Evolutionary conservation across 2,329 filamentous ascomycete genomes (phyloP).

Genomic region (Pseudogymnoascus sp.): DNA sequence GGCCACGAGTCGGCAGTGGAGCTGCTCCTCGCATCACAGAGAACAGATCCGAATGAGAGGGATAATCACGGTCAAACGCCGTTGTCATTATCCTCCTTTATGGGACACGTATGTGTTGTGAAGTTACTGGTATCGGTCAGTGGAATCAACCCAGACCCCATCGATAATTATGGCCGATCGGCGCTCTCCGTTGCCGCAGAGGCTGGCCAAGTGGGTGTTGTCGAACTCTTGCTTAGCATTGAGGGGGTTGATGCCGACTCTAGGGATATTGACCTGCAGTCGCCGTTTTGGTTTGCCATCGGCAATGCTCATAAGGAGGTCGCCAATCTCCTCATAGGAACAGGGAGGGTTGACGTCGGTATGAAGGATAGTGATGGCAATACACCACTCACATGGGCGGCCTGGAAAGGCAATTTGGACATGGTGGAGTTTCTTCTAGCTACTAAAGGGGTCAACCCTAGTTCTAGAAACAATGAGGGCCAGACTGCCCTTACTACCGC

Average conservation of each 20-base stretch:
- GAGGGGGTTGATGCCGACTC: not conserved
- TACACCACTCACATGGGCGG: not conserved
- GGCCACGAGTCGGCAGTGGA: slow-evolving; percentile 12
- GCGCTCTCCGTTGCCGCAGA: not conserved
- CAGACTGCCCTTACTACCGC: not conserved
- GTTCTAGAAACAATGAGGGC: not conserved
- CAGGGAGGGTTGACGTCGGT: not conserved
- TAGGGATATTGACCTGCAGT: not conserved
- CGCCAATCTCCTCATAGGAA: not conserved
- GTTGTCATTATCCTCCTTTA: slow-evolving; percentile 15
- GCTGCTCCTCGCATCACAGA: slow-evolving; percentile 10
- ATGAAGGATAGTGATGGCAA: not conserved
- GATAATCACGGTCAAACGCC: slow-evolving; percentile 14
- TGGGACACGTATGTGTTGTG: not conserved
- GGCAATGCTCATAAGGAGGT: not conserved
- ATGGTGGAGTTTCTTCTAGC: not conserved
- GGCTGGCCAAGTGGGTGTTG: not conserved
- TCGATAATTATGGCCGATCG: not conserved
- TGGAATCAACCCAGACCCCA: not conserved
- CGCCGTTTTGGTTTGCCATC: not conserved
- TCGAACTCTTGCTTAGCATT: not conserved
- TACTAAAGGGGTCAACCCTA: not conserved
- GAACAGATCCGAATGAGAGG: not conserved
- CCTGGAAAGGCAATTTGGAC: not conserved
- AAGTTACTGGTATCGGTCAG: not conserved